These are phyloP conservation scores for Rhodamnia rubescens DNA, from an alignment of 345 rosid species.

Conservation along the genomic window DNA sequence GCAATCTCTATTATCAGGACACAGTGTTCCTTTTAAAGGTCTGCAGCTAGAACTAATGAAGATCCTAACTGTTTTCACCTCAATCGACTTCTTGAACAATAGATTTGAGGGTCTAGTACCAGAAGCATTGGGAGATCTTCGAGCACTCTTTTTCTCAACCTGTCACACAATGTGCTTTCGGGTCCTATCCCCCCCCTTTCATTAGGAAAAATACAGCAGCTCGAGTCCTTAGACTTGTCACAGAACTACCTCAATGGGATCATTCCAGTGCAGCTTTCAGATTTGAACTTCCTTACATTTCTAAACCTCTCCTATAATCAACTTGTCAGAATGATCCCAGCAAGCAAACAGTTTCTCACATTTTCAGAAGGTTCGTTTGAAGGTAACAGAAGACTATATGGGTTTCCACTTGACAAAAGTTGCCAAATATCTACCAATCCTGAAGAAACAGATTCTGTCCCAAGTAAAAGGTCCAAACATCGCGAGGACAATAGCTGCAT, in stretches of 20 bases:
- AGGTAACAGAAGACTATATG: constrained; percentile 26
- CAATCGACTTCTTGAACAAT: constrained; percentile 27
- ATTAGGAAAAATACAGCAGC: constrained; percentile 15
- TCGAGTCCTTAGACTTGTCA: constrained; percentile 14
- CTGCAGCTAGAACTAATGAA: constrained; percentile 15
- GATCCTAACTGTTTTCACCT: constrained; percentile 28
- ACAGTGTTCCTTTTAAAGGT: constrained; percentile 29
- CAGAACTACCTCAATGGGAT: constrained; percentile 17
- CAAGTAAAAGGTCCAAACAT: too few species aligned
- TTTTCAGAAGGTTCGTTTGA: constrained; percentile 9
- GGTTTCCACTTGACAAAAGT: constrained; percentile 5
- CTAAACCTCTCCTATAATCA: constrained; percentile 31
- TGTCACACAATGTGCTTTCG: constrained; percentile 15
- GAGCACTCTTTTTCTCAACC: constrained; percentile 6
- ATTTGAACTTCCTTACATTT: constrained; percentile 12
- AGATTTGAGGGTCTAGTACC: constrained; percentile 24
- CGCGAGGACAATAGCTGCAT: too few species aligned
- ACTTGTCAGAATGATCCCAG: constrained; percentile 22
- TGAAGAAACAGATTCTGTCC: background rate
- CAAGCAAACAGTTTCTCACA: constrained; percentile 12
- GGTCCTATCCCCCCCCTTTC: constrained; percentile 17
- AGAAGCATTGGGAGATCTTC: constrained; percentile 3
- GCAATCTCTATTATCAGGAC: constrained; percentile 16
- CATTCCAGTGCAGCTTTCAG: constrained; percentile 15
- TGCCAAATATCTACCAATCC: background rate